phyloP scores from a whole-genome alignment of 106 monocot genomes.

The Acanthochlamys bracteata region DNA sequence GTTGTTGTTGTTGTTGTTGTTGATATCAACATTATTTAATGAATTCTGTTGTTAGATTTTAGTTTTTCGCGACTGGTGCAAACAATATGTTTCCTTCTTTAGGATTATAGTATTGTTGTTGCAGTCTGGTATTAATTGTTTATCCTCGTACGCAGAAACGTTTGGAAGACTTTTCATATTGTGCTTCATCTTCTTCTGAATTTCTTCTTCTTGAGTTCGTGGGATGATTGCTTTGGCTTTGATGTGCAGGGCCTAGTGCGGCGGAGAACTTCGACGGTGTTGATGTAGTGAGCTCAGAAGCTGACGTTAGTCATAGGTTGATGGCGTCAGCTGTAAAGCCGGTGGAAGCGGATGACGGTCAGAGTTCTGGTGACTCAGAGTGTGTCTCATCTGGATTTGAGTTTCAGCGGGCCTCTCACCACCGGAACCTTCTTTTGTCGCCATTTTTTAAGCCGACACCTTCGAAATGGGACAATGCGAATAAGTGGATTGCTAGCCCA shows the following conservation, averaged over 20 bases:
- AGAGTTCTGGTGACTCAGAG: conserved; percentile 29
- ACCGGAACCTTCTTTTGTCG: conserved; percentile 26
- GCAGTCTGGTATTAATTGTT: no score
- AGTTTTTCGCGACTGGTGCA: no score
- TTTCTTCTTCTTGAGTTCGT: no score
- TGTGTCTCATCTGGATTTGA: conserved; percentile 47
- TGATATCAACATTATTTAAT: no score
- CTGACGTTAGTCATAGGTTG: conserved; percentile 12
- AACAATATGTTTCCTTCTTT: no score
- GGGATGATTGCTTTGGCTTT: background rate
- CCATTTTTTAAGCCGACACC: conserved; percentile 72
- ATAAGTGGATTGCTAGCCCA: conserved; percentile 94
- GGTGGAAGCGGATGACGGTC: conserved; percentile 15
- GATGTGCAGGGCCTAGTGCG: conserved; percentile 17
- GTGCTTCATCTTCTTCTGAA: background rate
- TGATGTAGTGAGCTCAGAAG: conserved; percentile 39
- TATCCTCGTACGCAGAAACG: no score
- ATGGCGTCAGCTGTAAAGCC: conserved; percentile 11
- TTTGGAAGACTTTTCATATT: no score
- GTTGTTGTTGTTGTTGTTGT: no score
- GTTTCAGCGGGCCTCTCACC: conserved; percentile 44
- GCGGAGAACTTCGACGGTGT: conserved; percentile 39
- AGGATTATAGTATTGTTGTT: no score
- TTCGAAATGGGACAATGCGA: conserved; percentile 90
- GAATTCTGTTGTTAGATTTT: no score